A percentile compares a stretch with the other conserved stretches of the same genome.
Conservation (phyloP, 2,329 filamentous ascomycete species). For the Microdochium nivale region DNA sequence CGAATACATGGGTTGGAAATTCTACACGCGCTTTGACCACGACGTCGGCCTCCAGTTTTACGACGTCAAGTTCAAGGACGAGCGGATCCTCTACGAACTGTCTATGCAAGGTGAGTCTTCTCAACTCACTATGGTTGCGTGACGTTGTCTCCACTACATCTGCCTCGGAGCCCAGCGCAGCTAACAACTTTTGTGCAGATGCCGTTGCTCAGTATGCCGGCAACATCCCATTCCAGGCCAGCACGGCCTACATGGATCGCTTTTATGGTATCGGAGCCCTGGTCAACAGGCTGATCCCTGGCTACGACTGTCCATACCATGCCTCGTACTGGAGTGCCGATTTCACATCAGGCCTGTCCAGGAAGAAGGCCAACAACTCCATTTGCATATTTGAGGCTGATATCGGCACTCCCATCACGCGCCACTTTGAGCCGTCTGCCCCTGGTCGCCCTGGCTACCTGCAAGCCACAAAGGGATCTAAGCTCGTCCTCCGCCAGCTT, state of each 20-base stretch:
- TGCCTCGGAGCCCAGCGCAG: not conserved
- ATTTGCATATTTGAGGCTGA: conserved; percentile 49
- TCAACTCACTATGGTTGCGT: no score
- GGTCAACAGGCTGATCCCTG: conserved; percentile 33
- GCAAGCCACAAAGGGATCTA: conserved; percentile 6
- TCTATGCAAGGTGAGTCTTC: conserved; percentile 28
- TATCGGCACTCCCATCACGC: conserved; percentile 37
- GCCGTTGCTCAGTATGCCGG: conserved; percentile 44
- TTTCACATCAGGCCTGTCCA: conserved; percentile 33
- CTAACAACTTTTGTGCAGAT: conserved; percentile 19
- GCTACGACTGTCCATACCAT: conserved; percentile 43
- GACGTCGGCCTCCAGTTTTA: conserved; percentile 40
- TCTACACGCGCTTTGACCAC: conserved; percentile 39
- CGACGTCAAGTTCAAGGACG: conserved; percentile 44
- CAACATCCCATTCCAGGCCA: conserved; percentile 35
- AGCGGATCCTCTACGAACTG: conserved; percentile 46
- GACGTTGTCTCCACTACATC: no score
- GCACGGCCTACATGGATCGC: conserved; percentile 35
- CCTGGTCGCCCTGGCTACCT: not conserved
- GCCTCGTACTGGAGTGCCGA: conserved; percentile 39
- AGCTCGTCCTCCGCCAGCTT: conserved; percentile 25
- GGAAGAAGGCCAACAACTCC: conserved; percentile 34
- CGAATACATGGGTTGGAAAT: conserved; percentile 42
- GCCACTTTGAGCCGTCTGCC: conserved; percentile 23
- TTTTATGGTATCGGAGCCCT: conserved; percentile 39